Base-by-base conservation (phyloP, 148 eudicot genomes). In the Suaeda aralocaspica region DNA sequence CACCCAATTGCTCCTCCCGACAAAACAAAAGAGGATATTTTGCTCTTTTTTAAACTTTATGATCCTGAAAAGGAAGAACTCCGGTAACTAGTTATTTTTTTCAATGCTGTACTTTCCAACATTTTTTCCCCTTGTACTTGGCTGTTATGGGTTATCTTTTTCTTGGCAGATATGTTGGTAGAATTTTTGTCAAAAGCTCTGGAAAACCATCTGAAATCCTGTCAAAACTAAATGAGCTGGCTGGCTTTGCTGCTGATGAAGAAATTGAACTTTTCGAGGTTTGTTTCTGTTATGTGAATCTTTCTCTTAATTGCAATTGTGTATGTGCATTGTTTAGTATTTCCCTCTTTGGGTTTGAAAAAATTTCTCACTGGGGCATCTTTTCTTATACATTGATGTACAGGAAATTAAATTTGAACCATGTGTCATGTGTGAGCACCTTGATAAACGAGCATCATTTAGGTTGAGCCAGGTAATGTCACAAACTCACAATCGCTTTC, bases 331-430 rank as follows among this genome's bases (percentile, higher is more conserved):
- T 22, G 45, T 33, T n/a, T 29, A 19, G 26, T 57, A 22, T 34
- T 28, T 60, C 19, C n/a, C 55, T 3, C 57, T 21, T 36, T 71
- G 50, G 13, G 3, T 22, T 13, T 42, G 6, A 57, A 34, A 42
- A n/a, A 58, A 21, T 66, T 10, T 52, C 6, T 33, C 18, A 8
- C 53, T 69, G 39, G 25, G 26, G 42, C 30, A 25, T 25, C 36
- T 18, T 45, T 55, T 41, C 29, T 69, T 64, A 61, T 73, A 44
- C 52, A 41, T 30, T 65, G 39, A 53, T 81, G 53, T 52, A 64
- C 80, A 94, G 99, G 99, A 94, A 82, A 85, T 94, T 30, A 94
- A 94, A 78, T 94, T 87, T 76, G 99, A 94, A 77, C 97, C 99
- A 44, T 45, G 42, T 81, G 88, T 94, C 68, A 89, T 94, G 97